Evolutionary conservation across 2,329 filamentous ascomycete genomes (phyloP), one percentile per base, ranked within the genome.

Genomic region (Cladophialophora psammophila): DNA sequence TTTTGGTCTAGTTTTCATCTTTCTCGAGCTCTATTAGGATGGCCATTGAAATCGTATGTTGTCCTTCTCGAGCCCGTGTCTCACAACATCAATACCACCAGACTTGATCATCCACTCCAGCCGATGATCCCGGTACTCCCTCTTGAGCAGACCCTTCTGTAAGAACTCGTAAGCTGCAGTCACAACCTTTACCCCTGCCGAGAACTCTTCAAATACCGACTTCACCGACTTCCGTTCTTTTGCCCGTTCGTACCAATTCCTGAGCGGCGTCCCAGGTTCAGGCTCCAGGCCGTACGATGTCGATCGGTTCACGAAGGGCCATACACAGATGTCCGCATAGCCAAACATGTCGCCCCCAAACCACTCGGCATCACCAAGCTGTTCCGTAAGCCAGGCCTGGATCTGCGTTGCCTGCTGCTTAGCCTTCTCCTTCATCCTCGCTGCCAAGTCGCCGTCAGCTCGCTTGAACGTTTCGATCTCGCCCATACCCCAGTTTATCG

Each of bases 91-190:
- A 1, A 70, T 62, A 0, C 66, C 66, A 38, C 68, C 66, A 36
- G 48, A 42, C 57, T 70, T 70, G 63, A 69, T 58, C 63, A 70
- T 64, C 68, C 68, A 70, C 48, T 70, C 68, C 20, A 70, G 64
- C n/a, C 66, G 67, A 42, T 70, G 66, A 48, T 68, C 66, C 4
- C 68, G 52, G 56, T 70, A 70, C 68, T 70, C 45, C 3, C 68
- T 26, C 53, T 38, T 61, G 31, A 63, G 32, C 42, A 64, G 10
- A 5, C 68, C 68, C 26, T 65, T 62, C 34, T 63, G 20, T 9
- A 65, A 34, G 10, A n/a, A 6, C 9, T 58, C 59, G 7, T 34
- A 36, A 12, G 20, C 54, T 20, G 5, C 54, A 9, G 52, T 12
- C 13, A 56, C 71, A 6, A 8, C 20, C n/a, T 65, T 63, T 15